phyloP scores from a whole-genome alignment of 768 basidiomycete genomes.

The Russula emetica region DNA sequence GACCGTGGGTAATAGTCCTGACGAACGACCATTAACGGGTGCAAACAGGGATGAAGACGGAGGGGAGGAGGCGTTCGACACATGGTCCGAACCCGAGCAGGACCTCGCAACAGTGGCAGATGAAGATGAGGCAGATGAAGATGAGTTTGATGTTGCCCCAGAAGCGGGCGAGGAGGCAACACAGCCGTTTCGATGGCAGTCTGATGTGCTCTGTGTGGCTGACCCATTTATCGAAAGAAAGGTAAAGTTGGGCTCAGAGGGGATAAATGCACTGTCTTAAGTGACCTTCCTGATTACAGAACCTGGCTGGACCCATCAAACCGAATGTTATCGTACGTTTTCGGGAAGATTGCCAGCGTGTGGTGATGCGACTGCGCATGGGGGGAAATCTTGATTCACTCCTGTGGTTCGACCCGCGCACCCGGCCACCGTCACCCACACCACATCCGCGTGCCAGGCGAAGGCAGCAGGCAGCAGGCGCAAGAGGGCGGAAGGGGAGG shows the following conservation, averaged over 20 bases:
- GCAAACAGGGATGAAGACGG: background rate
- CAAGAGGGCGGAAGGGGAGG: background rate
- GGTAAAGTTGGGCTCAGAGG: conserved; percentile 29
- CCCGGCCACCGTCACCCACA: conserved; percentile 7
- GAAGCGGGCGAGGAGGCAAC: conserved; percentile 1
- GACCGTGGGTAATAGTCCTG: background rate
- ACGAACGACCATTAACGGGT: background rate
- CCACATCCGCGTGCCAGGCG: conserved; percentile 10
- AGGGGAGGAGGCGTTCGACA: conserved; percentile 2
- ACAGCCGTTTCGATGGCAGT: conserved; percentile 19
- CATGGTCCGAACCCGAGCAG: background rate
- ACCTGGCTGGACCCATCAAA: conserved; percentile 27
- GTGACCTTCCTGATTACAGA: conserved; percentile 23
- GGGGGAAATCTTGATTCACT: conserved; percentile 17
- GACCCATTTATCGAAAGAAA: conserved; percentile 43
- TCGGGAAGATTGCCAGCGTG: conserved; percentile 26
- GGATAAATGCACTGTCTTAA: background rate
- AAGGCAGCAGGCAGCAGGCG: conserved; percentile 4
- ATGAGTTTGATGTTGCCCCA: background rate
- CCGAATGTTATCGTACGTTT: conserved; percentile 19
- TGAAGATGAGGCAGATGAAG: conserved; percentile 15
- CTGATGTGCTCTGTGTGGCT: conserved; percentile 32
- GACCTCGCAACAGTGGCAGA: background rate
- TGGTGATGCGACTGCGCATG: conserved; percentile 19
- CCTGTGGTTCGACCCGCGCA: conserved; percentile 16